Evolutionary conservation across 2,329 filamentous ascomycete species (phyloP).

Genomic region (Clarireedia homoeocarpa): DNA sequence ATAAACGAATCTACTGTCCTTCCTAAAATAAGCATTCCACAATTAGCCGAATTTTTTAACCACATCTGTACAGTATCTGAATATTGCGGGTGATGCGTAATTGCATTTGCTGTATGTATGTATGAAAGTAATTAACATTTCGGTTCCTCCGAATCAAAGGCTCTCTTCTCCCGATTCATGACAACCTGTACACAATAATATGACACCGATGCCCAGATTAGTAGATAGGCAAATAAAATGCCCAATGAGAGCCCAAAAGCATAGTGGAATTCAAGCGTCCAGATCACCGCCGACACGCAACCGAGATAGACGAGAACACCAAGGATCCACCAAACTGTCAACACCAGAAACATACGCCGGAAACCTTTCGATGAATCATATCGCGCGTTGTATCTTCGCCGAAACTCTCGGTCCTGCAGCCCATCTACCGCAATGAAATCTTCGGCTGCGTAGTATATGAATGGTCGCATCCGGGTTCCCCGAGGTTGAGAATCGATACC

Average conservation of each 20-base stretch:
- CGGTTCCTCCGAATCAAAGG: not conserved
- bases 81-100: no score
- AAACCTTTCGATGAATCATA: constrained; percentile 17
- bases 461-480: constrained; percentile 16
- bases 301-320: constrained; percentile 17
- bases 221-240: constrained; percentile 16
- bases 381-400: constrained; percentile 17
- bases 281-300: constrained; percentile 18
- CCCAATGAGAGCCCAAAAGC: constrained; percentile 17
- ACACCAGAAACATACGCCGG: constrained; percentile 13
- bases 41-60: no score
- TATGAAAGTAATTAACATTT: no score
- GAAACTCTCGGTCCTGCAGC: constrained; percentile 20
- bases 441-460: constrained; percentile 22
- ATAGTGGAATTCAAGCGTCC: constrained; percentile 19
- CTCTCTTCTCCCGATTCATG: constrained; percentile 14
- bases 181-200: constrained; percentile 13
- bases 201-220: constrained; percentile 14
- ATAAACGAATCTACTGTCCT: no score
- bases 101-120: no score
- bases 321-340: constrained; percentile 19
- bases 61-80: no score
- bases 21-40: no score
- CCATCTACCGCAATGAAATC: constrained; percentile 23
- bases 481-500: constrained; percentile 21